Evolutionary conservation across 305 asterid species (phyloP).

Genomic region (Fraxinus floribunda): DNA sequence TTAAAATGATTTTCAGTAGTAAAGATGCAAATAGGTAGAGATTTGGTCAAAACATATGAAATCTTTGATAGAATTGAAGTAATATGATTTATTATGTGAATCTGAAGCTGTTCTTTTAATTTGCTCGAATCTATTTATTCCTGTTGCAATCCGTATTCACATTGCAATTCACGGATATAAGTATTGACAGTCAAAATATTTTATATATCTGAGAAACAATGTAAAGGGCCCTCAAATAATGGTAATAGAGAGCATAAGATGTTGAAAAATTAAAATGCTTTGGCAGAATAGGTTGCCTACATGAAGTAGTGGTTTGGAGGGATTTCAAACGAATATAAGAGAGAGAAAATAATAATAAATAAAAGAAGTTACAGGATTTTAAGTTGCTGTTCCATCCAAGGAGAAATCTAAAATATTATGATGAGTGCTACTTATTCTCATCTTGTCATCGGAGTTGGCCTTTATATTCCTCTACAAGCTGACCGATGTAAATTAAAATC

Average conservation of each 20-base stretch:
- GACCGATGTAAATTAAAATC: neutral
- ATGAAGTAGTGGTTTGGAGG: neutral
- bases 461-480: neutral
- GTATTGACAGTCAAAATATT: neutral
- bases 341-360: neutral
- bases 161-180: neutral
- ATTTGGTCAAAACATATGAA: neutral
- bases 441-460: neutral
- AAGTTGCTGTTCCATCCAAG: neutral
- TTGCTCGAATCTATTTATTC: neutral
- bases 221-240: neutral
- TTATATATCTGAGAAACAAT: neutral
- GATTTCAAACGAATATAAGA: neutral
- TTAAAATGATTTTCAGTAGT: neutral
- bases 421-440: neutral
- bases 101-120: neutral
- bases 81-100: neutral
- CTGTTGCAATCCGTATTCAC: neutral
- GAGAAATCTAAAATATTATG: neutral
- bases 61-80: neutral
- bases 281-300: neutral
- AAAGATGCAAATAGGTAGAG: neutral
- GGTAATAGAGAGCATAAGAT: neutral
- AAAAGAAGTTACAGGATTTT: neutral
- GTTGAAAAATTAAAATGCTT: neutral